Base-by-base conservation (phyloP, 202 grass and related monocot genomes). In the Sporobolus alterniflorus region DNA sequence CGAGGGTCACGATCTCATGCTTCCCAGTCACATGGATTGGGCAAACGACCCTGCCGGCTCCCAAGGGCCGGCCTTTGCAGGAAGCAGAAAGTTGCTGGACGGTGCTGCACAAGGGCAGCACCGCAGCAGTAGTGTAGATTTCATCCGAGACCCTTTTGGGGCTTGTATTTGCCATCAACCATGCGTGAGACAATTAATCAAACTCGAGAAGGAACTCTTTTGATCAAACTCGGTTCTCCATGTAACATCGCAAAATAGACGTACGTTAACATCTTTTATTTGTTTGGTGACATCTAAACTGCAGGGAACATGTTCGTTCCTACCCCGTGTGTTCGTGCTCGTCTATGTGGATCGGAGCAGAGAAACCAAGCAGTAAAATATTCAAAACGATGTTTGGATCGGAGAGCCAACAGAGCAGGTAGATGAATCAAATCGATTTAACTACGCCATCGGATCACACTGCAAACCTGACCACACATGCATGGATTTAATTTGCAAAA, bases 21-120 rank as follows among this genome's bases (percentile, higher is more conserved):
- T 76, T 63, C 78, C 85, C 75, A 87, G 85, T 87, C 85, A 87
- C 84, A 69, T 87, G 85, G 61, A 49, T 2, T 20, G 46, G 40
- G 11, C 42, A 67, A 76, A 76, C 26, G 85, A 21, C 78, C 41
- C 7, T 64, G 0, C 34, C 2, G 69, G 30, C 1, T 70, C 43
- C 76, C 71, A 87, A 71, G 25, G 7, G 54, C 34, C 54, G 71
- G 52, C 18, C 18, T 74, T 64, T 76, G 29, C 50, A 9, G 10
- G 5, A 1, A 36, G 7, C 11, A 4, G 11, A 15, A 41, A 76
- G 15, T 26, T 47, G 28, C 18, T 20, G 76, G 49, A 47, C 82
- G 0, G 1, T 41, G 60, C 11, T 67, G 24, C 12, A 59, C 49
- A n/a, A n/a, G n/a, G n/a, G n/a, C n/a, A n/a, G n/a, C n/a, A n/a